Base-by-base conservation (phyloP, 192 early-diverging fungal genomes). In the Thamnidium elegans region DNA sequence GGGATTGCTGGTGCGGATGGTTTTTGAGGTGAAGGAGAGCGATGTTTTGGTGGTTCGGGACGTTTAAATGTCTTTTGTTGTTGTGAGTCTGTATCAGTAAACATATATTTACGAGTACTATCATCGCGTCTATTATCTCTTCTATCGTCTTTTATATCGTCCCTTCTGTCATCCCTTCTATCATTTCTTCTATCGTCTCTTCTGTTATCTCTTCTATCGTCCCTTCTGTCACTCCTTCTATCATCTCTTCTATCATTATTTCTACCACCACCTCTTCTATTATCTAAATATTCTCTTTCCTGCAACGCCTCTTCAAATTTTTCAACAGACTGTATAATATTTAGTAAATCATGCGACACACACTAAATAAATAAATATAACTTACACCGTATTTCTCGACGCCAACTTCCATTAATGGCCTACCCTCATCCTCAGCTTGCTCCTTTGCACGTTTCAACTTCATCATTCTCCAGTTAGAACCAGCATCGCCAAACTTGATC, bases 401-500 rank as follows among this genome's bases (percentile, higher is more conserved):
- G 4, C 85, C 90, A 19, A 92, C 80, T 32, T 90, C 84, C 17
- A 88, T 75, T 13, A 88, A 64, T 7, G 77, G 51, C 23, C 84
- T 72, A 7, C 78, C 78, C 56, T 89, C 85, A 55, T 90, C 87
- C 50, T 84, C 79, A 5, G 90, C 89, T 11, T 83, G 79, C 52
- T 93, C 89, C 65, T 72, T 75, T 21, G 85, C 76, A 34, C 86
- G 75, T 56, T 79, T 82, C 26, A 93, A 74, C 55, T 91, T 91
- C 66, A 88, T 87, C 90, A 93, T 93, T 50, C 90, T 75, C 91
- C 91, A 93, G 30, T 58, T 82, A 17, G 82, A 86, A 6, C 83
- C 83, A 10, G 79, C 79, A 55, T 83, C 81, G 3, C 81, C 81
- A 65, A 79, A 74, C 17, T 77, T 74, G 62, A 76, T 73, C 0